These are phyloP conservation scores for Fereydounia khargensis DNA, from an alignment of 1,284 basidiomycete genomes.

Conservation along the genomic window DNA sequence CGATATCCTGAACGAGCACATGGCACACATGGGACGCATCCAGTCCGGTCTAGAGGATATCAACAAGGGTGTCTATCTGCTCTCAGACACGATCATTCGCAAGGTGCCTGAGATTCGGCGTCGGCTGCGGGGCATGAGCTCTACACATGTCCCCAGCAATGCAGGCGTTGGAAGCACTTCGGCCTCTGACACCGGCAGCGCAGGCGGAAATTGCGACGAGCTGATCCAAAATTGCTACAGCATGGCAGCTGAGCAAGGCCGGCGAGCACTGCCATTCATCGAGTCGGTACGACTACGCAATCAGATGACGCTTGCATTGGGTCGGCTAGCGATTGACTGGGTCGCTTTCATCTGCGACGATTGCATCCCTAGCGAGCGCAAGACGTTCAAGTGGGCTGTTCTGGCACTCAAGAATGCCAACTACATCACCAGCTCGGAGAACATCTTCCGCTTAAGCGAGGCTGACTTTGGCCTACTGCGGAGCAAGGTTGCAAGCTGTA, in stretches of 20 bases:
- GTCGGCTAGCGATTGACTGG: constrained; percentile 64
- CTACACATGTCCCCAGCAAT: constrained; percentile 1
- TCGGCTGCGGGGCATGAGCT: constrained; percentile 18
- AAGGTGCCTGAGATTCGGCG: constrained; percentile 44
- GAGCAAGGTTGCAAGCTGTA: constrained; percentile 90
- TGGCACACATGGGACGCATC: constrained; percentile 85
- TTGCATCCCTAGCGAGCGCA: constrained; percentile 91
- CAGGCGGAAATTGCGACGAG: constrained; percentile 61
- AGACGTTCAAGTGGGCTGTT: constrained; percentile 98
- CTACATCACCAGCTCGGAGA: constrained; percentile 76
- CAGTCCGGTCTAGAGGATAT: constrained; percentile 90
- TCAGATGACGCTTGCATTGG: constrained; percentile 50
- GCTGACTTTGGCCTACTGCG: constrained; percentile 77
- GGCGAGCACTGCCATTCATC: constrained; percentile 51
- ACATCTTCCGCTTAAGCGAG: constrained; percentile 83
- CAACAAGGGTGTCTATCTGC: constrained; percentile 77
- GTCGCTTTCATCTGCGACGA: constrained; percentile 97
- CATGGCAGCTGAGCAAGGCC: constrained; percentile 79
- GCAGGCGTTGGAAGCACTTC: constrained; percentile 15
- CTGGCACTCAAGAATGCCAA: constrained; percentile 92
- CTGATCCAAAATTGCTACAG: constrained; percentile 92
- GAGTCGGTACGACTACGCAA: constrained; percentile 44
- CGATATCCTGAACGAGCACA: constrained; percentile 73
- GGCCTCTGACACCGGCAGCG: constrained; percentile 1
- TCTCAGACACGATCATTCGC: constrained; percentile 92